Evolutionary conservation across 768 basidiomycete species (phyloP).

Genomic region (Tylopilus sp.): DNA sequence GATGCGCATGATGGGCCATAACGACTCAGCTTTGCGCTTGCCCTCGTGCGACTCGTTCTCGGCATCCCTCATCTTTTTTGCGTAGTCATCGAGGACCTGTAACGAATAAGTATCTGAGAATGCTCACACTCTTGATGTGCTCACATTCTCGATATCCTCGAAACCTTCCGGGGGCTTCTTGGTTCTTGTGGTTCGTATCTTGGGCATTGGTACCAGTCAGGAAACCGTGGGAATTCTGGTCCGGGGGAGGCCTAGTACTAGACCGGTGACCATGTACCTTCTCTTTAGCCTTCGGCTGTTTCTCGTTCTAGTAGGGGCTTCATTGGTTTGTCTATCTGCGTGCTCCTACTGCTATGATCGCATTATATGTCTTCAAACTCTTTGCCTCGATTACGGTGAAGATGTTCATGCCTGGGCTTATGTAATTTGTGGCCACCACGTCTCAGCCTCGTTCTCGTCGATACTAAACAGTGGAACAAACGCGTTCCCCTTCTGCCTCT

Average conservation of each 20-base stretch:
- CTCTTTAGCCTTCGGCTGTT: too few relatives aligned
- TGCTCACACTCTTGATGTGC: conserved; percentile 16
- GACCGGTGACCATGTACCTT: too few relatives aligned
- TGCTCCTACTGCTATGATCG: too few relatives aligned
- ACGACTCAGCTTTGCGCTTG: conserved; percentile 87
- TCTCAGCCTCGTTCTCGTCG: conserved; percentile 14
- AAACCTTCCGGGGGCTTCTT: conserved; percentile 94
- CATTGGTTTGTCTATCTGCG: too few relatives aligned
- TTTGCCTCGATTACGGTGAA: too few relatives aligned
- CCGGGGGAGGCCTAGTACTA: not conserved
- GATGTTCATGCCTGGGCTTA: too few relatives aligned
- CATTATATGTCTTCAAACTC: too few relatives aligned
- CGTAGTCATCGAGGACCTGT: conserved; percentile 96
- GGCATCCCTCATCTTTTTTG: conserved; percentile 98
- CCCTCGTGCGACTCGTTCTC: conserved; percentile 99
- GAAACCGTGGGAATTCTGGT: conserved; percentile 18
- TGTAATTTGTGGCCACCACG: conserved; percentile 17
- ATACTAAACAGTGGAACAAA: conserved; percentile 10
- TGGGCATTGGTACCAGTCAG: conserved; percentile 62
- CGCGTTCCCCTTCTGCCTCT: conserved; percentile 1
- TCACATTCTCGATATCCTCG: conserved; percentile 85
- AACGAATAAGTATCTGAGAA: conserved; percentile 5
- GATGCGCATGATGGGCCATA: conserved; percentile 99
- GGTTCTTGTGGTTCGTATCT: conserved; percentile 88
- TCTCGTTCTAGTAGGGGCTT: too few relatives aligned